Base-by-base conservation (phyloP, 768 basidiomycete genomes). In the Naematelia aurantialba region DNA sequence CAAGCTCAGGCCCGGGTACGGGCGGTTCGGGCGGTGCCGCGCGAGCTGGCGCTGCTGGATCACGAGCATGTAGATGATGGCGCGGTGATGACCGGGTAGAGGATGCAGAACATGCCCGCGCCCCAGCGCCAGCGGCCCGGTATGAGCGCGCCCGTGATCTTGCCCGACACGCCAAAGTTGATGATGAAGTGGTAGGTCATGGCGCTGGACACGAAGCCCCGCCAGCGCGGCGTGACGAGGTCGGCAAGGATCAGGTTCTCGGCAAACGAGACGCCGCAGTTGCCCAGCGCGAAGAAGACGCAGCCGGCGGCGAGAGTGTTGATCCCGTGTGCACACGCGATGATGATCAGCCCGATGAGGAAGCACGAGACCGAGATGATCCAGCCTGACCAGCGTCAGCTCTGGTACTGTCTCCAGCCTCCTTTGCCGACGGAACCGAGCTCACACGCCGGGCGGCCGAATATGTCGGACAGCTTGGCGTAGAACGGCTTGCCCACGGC, bases 51-150 rank as follows among this genome's bases (percentile, higher is more conserved):
- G 49, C 27, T 51, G 49, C 27, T 51, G 49, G 26, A 51, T n/a
- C 4, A 22, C 49, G 5, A 51, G 49, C 21, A 51, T 27, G 49
- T 24, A 24, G 26, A 51, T 51, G 49, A 51, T 51, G 26, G 49
- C 22, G 26, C 22, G n/a, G 49, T 51, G 49, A 51, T 27, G 5
- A 51, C n/a, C 22, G 49, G 49, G 26, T 51, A 24, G n/a, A 51
- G 25, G 26, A 51, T 51, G 51, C 58, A 48, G 58, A 75, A 69
- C 76, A 76, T 77, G 30, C 63, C 77, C 26, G 58, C 67, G 4
- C 76, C 65, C 49, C 76, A 68, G 29, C 78, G 73, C n/a, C 65
- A 69, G 27, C 64, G 62, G 56, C 77, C 76, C 21, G 76, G 68
- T 26, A 77, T 39, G 25, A 74, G 49, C 21, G 49, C 49, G 4